Percentiles rank a stretch among this genome's conserved stretches.
phyloP scores from a whole-genome alignment of 2,329 filamentous ascomycete genomes.

The Coniella lustricola region DNA sequence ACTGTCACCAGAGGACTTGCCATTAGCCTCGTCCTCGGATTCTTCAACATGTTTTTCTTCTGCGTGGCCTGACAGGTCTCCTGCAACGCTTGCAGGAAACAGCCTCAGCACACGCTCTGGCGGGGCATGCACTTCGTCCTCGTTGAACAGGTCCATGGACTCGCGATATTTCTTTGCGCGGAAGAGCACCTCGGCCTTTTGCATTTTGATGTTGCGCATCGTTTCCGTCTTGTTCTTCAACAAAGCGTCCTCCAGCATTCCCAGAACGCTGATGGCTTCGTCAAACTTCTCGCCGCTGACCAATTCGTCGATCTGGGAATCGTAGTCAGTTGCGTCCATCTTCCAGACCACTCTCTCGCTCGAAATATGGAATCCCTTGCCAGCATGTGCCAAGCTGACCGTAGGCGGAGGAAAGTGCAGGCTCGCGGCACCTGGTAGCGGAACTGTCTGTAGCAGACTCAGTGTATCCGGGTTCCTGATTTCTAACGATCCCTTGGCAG shows the following conservation, averaged over 20 bases:
- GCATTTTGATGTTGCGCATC: constrained; percentile 79
- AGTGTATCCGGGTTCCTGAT: constrained; percentile 89
- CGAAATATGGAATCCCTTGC: constrained; percentile 89
- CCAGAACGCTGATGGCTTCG: constrained; percentile 83
- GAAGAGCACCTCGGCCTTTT: constrained; percentile 83
- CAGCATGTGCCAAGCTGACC: constrained; percentile 88
- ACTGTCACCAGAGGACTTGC: constrained; percentile 19
- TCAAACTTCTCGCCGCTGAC: constrained; percentile 69
- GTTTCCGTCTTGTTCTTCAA: constrained; percentile 74
- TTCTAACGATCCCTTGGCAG: constrained; percentile 78
- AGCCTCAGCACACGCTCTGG: constrained; percentile 81
- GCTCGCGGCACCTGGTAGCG: constrained; percentile 72
- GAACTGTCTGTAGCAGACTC: constrained; percentile 79
- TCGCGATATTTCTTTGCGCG: constrained; percentile 74
- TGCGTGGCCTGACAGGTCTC: constrained; percentile 57
- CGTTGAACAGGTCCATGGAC: constrained; percentile 79
- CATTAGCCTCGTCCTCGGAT: constrained; percentile 23
- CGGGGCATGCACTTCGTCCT: constrained; percentile 78
- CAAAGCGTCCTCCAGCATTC: constrained; percentile 87
- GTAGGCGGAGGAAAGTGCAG: constrained; percentile 90
- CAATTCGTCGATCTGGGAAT: constrained; percentile 78
- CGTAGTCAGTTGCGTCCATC: constrained; percentile 89
- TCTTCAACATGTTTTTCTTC: constrained; percentile 30
- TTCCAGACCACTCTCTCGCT: constrained; percentile 92
- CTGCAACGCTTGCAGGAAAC: constrained; percentile 78